Conservation (phyloP, 2,329 filamentous ascomycete species). For the Pseudogymnoascus verrucosus region DNA sequence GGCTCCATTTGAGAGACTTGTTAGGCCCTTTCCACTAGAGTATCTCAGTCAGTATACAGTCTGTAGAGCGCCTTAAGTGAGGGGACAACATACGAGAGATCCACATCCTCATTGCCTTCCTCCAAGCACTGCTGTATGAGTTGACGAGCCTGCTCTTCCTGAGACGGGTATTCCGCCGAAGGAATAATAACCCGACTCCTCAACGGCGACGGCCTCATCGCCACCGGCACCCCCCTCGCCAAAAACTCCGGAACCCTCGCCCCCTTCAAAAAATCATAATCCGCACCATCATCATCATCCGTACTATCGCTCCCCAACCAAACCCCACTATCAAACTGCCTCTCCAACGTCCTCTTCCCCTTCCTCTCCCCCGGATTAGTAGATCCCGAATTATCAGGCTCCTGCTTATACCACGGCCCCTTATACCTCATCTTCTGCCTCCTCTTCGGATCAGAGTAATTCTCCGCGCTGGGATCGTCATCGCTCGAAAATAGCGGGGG, state of each 20-base stretch:
- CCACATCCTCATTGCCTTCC: slow-evolving; percentile 48
- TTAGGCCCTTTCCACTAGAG: slow-evolving; percentile 29
- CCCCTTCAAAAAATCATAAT: slow-evolving; percentile 22
- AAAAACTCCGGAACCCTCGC: background rate
- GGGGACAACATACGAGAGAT: slow-evolving; percentile 47
- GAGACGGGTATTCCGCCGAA: slow-evolving; percentile 8
- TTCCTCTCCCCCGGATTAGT: slow-evolving; percentile 16
- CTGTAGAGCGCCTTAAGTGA: background rate
- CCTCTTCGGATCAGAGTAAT: slow-evolving; percentile 46
- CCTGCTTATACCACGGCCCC: slow-evolving; percentile 61
- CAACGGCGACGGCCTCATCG: background rate
- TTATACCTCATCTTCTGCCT: slow-evolving; percentile 55
- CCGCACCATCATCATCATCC: slow-evolving; percentile 35
- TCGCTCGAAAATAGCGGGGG: slow-evolving; percentile 65
- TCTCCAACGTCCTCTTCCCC: slow-evolving; percentile 44
- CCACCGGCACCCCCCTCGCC: background rate
- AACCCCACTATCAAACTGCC: slow-evolving; percentile 61
- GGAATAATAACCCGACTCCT: background rate
- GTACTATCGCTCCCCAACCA: slow-evolving; percentile 56
- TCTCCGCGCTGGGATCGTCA: slow-evolving; percentile 59
- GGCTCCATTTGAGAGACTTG: slow-evolving; percentile 46
- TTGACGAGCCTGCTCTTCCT: slow-evolving; percentile 38
- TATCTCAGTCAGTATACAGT: background rate
- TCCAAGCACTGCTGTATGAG: slow-evolving; percentile 49
- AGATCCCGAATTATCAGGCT: slow-evolving; percentile 28